phyloP scores from a whole-genome alignment of 2,329 filamentous ascomycete genomes.

The Hypoxylon rubiginosum region DNA sequence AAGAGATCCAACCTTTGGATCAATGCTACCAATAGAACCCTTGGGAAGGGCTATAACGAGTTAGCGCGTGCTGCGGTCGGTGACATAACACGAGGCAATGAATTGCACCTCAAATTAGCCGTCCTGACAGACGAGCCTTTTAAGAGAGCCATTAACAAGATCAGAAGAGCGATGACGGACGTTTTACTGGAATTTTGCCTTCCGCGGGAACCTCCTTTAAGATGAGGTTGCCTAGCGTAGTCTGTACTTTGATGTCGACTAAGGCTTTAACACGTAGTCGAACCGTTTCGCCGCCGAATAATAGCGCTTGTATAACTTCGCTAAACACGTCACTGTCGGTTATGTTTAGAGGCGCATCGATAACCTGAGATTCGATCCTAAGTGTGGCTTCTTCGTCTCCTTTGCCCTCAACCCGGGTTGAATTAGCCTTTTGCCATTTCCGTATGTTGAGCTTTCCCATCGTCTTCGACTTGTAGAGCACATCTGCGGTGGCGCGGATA shows the following conservation, averaged over 20 bases:
- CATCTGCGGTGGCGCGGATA: conserved; percentile 82
- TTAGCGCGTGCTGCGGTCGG: conserved; percentile 51
- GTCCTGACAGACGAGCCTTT: conserved; percentile 43
- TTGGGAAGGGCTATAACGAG: conserved; percentile 68
- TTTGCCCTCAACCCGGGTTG: conserved; percentile 73
- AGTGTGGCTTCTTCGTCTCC: conserved; percentile 72
- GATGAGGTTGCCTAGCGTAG: conserved; percentile 83
- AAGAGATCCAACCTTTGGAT: conserved; percentile 78
- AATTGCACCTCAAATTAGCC: conserved; percentile 40
- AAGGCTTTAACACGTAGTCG: conserved; percentile 80
- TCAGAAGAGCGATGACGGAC: conserved; percentile 77
- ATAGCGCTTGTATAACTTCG: conserved; percentile 81
- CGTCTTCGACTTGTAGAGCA: conserved; percentile 82
- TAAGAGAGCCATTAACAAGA: conserved; percentile 56
- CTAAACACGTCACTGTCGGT: conserved; percentile 84
- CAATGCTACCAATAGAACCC: conserved; percentile 62
- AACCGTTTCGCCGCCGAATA: conserved; percentile 81
- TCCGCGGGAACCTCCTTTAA: conserved; percentile 87
- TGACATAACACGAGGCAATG: conserved; percentile 37
- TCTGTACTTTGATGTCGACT: conserved; percentile 86
- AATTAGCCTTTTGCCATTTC: conserved; percentile 88
- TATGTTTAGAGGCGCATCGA: conserved; percentile 84
- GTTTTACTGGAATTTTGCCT: conserved; percentile 90
- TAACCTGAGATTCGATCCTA: conserved; percentile 80
- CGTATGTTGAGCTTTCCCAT: conserved; percentile 84